Evolutionary conservation across 495 filamentous ascomycete genomes (phyloP).

Genomic region (Parathielavia hyrcaniae): DNA sequence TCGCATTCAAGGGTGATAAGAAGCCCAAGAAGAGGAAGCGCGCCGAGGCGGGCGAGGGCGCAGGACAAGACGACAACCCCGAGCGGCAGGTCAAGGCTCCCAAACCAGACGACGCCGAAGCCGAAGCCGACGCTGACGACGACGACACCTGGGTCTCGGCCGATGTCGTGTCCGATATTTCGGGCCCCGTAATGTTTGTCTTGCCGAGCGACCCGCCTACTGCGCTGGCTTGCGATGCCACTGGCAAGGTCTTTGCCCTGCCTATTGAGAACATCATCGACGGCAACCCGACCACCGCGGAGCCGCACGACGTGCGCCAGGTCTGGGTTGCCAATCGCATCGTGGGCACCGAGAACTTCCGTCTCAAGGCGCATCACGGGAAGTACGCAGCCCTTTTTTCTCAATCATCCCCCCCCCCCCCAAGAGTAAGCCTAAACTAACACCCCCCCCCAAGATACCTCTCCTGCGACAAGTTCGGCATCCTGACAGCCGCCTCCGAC

Average conservation of each 20-base stretch:
- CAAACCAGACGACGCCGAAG: slow-evolving; percentile 50
- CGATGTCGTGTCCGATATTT: slow-evolving; percentile 65
- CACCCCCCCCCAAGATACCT: slow-evolving; percentile 49
- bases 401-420: not conserved
- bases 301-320: slow-evolving; percentile 90
- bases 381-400: slow-evolving; percentile 46
- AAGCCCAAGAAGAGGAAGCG: slow-evolving; percentile 88
- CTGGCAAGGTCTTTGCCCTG: slow-evolving; percentile 75
- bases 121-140: slow-evolving; percentile 63
- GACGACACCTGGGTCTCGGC: slow-evolving; percentile 90
- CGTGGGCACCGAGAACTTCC: slow-evolving; percentile 70
- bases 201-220: slow-evolving; percentile 62
- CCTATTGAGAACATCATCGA: slow-evolving; percentile 78
- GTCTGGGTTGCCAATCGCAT: slow-evolving; percentile 89
- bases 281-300: slow-evolving; percentile 67
- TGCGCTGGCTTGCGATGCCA: slow-evolving; percentile 74
- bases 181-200: slow-evolving; percentile 77
- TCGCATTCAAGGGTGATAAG: slow-evolving; percentile 95
- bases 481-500: slow-evolving; percentile 66
- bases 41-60: slow-evolving; percentile 38
- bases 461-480: slow-evolving; percentile 73
- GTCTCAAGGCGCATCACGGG: slow-evolving; percentile 84
- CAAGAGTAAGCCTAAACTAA: slow-evolving; percentile 3
- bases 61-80: slow-evolving; percentile 31
- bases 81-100: slow-evolving; percentile 30